Percentiles rank a stretch among this genome's conserved stretches.
Conservation (phyloP, 345 rosid genomes). For the Salix udensis region DNA sequence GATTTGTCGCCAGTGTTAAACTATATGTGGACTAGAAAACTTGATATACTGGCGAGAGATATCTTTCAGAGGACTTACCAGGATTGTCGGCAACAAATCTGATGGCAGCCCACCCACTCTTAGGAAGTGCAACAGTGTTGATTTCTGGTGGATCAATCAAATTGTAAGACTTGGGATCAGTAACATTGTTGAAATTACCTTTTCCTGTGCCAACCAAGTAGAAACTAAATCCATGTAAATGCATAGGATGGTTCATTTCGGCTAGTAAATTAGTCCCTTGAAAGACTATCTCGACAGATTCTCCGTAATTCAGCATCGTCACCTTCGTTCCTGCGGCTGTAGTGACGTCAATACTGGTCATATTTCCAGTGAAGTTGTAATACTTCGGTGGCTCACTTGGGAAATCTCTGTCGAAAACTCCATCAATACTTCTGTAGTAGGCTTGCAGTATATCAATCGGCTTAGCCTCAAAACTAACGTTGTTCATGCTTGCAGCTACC, state of each 20-base stretch:
- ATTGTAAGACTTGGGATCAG: slow-evolving; percentile 27
- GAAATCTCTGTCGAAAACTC: slow-evolving; percentile 17
- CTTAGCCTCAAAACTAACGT: slow-evolving; percentile 35
- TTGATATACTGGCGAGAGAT: too few relatives aligned
- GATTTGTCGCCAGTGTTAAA: too few relatives aligned
- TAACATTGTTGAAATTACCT: slow-evolving; percentile 32
- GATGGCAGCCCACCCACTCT: slow-evolving; percentile 19
- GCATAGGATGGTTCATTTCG: slow-evolving; percentile 40
- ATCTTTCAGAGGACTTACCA: background rate
- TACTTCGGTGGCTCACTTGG: slow-evolving; percentile 15
- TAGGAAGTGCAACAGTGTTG: slow-evolving; percentile 26
- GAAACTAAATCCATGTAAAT: slow-evolving; percentile 44
- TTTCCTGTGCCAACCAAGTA: slow-evolving; percentile 37
- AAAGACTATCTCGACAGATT: slow-evolving; percentile 35
- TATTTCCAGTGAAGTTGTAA: slow-evolving; percentile 36
- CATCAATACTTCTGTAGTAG: slow-evolving; percentile 30
- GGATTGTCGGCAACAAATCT: slow-evolving; percentile 15
- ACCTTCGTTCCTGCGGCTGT: slow-evolving; percentile 28
- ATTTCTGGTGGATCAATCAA: slow-evolving; percentile 35
- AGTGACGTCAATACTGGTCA: background rate
- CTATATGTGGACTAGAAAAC: too few relatives aligned
- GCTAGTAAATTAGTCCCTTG: slow-evolving; percentile 38
- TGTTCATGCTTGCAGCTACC: slow-evolving; percentile 41
- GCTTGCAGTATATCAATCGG: slow-evolving; percentile 36
- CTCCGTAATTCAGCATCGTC: slow-evolving; percentile 27